Evolutionary conservation across 2,329 filamentous ascomycete species (phyloP).

Genomic region (Cadophora malorum): DNA sequence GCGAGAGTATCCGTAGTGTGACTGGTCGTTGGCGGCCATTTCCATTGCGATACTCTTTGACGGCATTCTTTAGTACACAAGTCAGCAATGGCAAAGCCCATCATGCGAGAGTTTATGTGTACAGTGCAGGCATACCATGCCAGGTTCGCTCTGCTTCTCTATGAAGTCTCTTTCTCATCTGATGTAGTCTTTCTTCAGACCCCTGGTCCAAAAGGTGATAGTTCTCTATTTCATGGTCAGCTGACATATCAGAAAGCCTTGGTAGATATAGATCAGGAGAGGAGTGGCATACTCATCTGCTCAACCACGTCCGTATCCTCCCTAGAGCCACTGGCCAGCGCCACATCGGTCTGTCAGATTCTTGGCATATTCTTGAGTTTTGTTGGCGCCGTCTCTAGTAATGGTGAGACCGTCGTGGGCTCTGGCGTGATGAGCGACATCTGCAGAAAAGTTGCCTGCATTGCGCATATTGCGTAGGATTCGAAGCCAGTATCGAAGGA

Average conservation of each 20-base stretch:
- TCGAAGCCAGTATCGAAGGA: slow-evolving; percentile 11
- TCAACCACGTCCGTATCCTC: background rate
- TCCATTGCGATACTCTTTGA: background rate
- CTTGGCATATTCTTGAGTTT: background rate
- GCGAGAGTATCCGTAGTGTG: background rate
- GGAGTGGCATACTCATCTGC: background rate
- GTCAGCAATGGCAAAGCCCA: background rate
- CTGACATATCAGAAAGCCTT: background rate
- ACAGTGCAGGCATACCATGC: background rate
- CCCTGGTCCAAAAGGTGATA: background rate
- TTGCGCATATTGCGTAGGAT: slow-evolving; percentile 18
- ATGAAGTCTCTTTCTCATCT: slow-evolving; percentile 7
- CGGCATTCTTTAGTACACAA: background rate
- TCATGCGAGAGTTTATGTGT: background rate
- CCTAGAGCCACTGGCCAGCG: background rate
- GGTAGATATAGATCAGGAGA: background rate
- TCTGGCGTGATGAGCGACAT: background rate
- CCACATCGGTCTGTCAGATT: background rate
- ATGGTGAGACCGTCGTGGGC: background rate
- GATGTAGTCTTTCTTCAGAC: background rate
- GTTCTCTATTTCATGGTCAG: background rate
- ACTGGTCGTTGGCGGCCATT: background rate
- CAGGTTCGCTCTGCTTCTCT: slow-evolving; percentile 4
- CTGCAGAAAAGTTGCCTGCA: background rate
- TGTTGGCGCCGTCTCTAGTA: too few species aligned